Percentiles rank a stretch among this genome's conserved stretches.
Evolutionary conservation across 495 filamentous ascomycete species (phyloP).

Genomic region (Penicillium macrosclerotiorum): DNA sequence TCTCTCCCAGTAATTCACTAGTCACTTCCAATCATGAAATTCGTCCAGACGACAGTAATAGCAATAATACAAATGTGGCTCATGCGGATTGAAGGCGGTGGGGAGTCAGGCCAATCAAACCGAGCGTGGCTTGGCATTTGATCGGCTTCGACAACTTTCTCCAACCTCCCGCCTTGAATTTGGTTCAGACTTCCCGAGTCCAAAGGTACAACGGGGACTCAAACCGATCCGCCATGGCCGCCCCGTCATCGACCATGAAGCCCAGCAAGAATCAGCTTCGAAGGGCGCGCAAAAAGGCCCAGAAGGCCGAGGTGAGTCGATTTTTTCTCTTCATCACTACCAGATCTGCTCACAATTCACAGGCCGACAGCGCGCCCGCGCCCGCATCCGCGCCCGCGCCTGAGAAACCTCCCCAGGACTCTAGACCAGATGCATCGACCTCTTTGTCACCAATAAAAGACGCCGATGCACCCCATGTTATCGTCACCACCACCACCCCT

Average conservation of each 20-base stretch:
- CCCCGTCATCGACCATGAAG: conserved; percentile 41
- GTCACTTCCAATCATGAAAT: too few relatives aligned
- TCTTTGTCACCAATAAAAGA: too few relatives aligned
- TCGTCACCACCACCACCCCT: conserved; percentile 41
- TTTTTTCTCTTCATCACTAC: not conserved
- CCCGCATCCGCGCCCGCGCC: too few relatives aligned
- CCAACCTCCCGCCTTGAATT: too few relatives aligned
- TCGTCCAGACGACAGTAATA: too few relatives aligned
- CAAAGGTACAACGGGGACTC: not conserved
- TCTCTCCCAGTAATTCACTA: too few relatives aligned
- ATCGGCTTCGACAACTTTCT: too few relatives aligned
- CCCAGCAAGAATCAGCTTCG: conserved; percentile 81
- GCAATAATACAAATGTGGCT: not conserved
- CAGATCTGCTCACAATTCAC: conserved; percentile 14
- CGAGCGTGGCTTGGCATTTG: not conserved
- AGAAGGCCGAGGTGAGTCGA: conserved; percentile 49
- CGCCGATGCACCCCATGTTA: too few relatives aligned
- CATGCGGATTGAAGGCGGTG: not conserved
- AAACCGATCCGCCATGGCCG: not conserved
- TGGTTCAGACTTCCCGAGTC: not conserved
- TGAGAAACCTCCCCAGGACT: too few relatives aligned
- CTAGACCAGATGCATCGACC: too few relatives aligned
- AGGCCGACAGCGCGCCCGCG: conserved; percentile 4
- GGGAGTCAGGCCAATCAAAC: not conserved
- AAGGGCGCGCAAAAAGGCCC: conserved; percentile 86